Evolutionary conservation across 2,329 filamentous ascomycete genomes (phyloP), one percentile per base, ranked within the genome.

Genomic region (Ceratocystis eucalypticola): DNA sequence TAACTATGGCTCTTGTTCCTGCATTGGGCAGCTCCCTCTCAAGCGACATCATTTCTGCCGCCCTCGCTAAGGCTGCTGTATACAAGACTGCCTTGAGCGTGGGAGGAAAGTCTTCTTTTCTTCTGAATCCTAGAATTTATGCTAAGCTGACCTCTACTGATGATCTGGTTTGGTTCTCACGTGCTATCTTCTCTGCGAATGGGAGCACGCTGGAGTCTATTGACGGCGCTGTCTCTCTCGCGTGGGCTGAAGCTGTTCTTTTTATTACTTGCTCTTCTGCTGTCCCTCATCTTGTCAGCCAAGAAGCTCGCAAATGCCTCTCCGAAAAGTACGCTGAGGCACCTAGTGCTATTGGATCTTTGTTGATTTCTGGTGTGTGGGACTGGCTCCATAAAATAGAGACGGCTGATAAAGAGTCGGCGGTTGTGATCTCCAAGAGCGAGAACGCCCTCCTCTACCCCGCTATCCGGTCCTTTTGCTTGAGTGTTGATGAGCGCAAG

Each of bases 161-260:
- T 65, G 94, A 99, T 71, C 78, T 91, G 22, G 79, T 78, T 65
- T 96, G 94, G 89, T 82, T 89, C 64, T 78, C 86, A 53, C 83
- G 85, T 69, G 87, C 91, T 37, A 78, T 97, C 62, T 77, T 82
- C 17, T 82, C 85, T 30, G 76, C 88, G 17, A 81, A 85, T 17
- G 74, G 79, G 17, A 78, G 80, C 20, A 74, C 91, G 2, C 76
- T 77, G 12, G 78, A 82, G 33, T 76, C 80, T 12, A 74, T 77
- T 3, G 71, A 74, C 5, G 76, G 77, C 15, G 76, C 82, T 8
- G 78, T 83, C n/a, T 80, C 81, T 68, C 76, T 83, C 65, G 84
- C 86, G 17, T 99, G 93, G 94, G 86, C 89, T 15, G 89, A 96
- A 71, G 86, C 88, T 1, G 83, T 93, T 67, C 85, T 96, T n/a